Evolutionary conservation across 2,329 filamentous ascomycete genomes (phyloP).

Genomic region (Paraphaeosphaeria minitans): DNA sequence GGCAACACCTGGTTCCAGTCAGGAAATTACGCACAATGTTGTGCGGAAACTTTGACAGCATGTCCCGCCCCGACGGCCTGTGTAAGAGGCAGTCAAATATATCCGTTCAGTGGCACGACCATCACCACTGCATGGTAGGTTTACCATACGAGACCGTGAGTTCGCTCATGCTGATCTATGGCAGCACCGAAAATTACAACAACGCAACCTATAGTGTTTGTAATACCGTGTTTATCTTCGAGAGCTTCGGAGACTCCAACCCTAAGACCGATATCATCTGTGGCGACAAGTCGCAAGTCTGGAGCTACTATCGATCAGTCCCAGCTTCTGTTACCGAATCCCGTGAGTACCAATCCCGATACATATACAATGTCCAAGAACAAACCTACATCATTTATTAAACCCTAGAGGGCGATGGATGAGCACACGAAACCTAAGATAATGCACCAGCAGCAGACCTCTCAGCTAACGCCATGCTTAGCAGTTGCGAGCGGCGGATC

Average conservation of each 20-base stretch:
- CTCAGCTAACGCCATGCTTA: background rate
- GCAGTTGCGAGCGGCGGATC: background rate
- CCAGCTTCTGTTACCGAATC: conserved; percentile 23
- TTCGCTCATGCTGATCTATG: conserved; percentile 4
- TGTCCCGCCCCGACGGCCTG: conserved; percentile 37
- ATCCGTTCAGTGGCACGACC: conserved; percentile 25
- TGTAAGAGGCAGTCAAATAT: conserved; percentile 32
- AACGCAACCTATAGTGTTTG: conserved; percentile 28
- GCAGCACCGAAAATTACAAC: conserved; percentile 32
- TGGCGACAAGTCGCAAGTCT: conserved; percentile 26
- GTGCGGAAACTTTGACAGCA: conserved; percentile 25
- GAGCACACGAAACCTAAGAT: background rate
- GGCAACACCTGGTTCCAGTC: conserved; percentile 36
- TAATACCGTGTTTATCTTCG: conserved; percentile 39
- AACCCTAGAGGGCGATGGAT: background rate
- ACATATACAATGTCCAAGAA: no score
- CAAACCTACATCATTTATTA: no score
- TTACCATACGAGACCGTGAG: background rate
- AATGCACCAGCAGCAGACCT: background rate
- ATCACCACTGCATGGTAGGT: conserved; percentile 34
- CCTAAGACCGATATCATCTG: conserved; percentile 38
- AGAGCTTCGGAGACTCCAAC: conserved; percentile 32
- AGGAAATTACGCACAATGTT: conserved; percentile 37
- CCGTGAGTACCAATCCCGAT: conserved; percentile 1
- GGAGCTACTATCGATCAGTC: conserved; percentile 34